These are phyloP conservation scores for Eremomyces bilateralis DNA, from an alignment of 495 filamentous ascomycete genomes.

Conservation along the genomic window DNA sequence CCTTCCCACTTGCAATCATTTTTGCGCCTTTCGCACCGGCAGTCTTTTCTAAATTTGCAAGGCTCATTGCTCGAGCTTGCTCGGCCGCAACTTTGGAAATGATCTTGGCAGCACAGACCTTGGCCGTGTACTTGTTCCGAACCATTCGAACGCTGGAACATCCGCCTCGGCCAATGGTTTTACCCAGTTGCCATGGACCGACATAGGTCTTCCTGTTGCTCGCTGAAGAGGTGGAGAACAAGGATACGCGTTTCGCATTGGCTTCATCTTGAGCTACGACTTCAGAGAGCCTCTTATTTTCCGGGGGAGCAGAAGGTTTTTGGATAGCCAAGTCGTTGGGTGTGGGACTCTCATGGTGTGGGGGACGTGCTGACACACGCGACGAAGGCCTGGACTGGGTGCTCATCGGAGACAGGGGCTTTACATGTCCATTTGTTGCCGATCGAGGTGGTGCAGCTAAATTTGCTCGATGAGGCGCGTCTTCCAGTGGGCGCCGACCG, in stretches of 20 bases:
- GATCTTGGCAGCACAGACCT: conserved; percentile 83
- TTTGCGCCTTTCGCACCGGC: conserved; percentile 11
- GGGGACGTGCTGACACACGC: too few species aligned
- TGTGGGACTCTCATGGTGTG: too few species aligned
- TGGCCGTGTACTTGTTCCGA: conserved; percentile 47
- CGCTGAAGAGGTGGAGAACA: conserved; percentile 47
- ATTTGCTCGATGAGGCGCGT: too few species aligned
- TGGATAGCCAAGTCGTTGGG: too few species aligned
- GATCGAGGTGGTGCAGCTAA: too few species aligned
- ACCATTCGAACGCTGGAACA: conserved; percentile 69
- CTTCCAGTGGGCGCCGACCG: too few species aligned
- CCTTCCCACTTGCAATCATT: conserved; percentile 19
- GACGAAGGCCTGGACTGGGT: too few species aligned
- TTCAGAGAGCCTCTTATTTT: conserved; percentile 32
- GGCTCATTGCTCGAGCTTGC: conserved; percentile 49
- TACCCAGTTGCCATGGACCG: conserved; percentile 80
- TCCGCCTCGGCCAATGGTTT: conserved; percentile 64
- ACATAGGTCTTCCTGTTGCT: conserved; percentile 50
- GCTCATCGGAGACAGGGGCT: too few species aligned
- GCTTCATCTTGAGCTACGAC: conserved; percentile 28
- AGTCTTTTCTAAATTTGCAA: conserved; percentile 37
- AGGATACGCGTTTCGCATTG: conserved; percentile 45
- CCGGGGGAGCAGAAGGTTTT: too few species aligned
- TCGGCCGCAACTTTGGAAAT: conserved; percentile 55
- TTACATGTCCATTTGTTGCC: too few species aligned